These are phyloP conservation scores for Musa schizocarpa DNA, from an alignment of 176 grass and related monocot species.

Conservation along the genomic window DNA sequence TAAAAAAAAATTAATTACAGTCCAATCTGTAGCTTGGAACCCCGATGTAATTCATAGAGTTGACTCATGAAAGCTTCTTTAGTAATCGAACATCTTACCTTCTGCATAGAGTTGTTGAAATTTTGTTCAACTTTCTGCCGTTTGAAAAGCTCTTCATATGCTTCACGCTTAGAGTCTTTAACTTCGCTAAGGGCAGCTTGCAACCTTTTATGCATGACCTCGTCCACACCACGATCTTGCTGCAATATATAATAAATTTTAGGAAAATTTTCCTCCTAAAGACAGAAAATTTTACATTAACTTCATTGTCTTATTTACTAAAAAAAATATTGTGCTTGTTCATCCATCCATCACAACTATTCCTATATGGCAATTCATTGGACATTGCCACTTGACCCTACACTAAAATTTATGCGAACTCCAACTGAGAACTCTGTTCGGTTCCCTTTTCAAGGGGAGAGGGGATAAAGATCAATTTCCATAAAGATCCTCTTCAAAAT, in stretches of 20 bases:
- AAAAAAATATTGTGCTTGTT: not conserved
- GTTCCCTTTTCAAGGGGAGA: too few relatives aligned
- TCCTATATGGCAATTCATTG: not conserved
- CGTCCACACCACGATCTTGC: conserved; percentile 16
- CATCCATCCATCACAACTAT: not conserved
- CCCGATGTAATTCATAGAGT: not conserved
- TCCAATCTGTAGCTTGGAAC: not conserved
- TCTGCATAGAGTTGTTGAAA: conserved; percentile 37
- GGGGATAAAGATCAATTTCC: too few relatives aligned
- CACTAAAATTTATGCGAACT: too few relatives aligned
- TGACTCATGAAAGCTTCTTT: not conserved
- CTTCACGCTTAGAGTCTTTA: conserved; percentile 39
- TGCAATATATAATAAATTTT: conserved; percentile 12
- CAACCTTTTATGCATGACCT: conserved; percentile 33
- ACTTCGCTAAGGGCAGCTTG: conserved; percentile 26
- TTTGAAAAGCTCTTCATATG: conserved; percentile 27
- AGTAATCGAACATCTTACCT: conserved; percentile 14
- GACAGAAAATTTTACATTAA: not conserved
- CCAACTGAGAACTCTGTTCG: too few relatives aligned
- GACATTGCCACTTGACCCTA: not conserved
- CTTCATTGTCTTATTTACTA: not conserved
- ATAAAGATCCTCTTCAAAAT: too few relatives aligned
- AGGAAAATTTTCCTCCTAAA: not conserved
- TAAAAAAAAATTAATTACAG: not conserved
- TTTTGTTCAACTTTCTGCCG: conserved; percentile 47